Evolutionary conservation across 306 rosid genomes (phyloP), one percentile per base, ranked within the genome.

Genomic region (Quercus gilva): DNA sequence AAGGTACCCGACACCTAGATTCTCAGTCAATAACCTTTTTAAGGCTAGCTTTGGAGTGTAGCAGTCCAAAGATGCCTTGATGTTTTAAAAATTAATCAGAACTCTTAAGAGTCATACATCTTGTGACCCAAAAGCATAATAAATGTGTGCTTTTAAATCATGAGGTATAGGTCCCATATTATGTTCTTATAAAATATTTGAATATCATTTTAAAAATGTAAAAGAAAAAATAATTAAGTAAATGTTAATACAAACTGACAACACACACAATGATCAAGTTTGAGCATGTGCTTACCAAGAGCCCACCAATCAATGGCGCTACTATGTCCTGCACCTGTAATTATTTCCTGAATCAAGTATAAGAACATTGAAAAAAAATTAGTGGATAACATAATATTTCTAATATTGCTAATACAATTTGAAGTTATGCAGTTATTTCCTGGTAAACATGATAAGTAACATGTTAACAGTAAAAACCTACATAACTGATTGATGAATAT

Each of bases 231-330:
- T 10, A 80, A 74, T 64, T 19, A 29, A 5, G 35, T 31, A 31
- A 31, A 31, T 31, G 35, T 31, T 31, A 31, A 31, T 31, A 31
- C 5, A 5, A 26, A 65, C 49, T 6, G 23, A 7, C 45, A 31
- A 65, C 8, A 31, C 71, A 29, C 49, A 17, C 7, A 65, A 29
- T 19, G 13, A 25, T 55, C 61, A 76, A 25, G 61, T 61, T 68
- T 28, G 65, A 73, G 57, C 59, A 79, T 58, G 74, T 65, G 76
- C 89, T 87, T 88, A 95, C 99, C 99, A 72, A 95, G 86, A 71
- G 99, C 89, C 99, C 99, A 95, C 99, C 99, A 95, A 81, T 95
- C 99, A 61, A 95, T 90, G 31, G 96, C 93, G 73, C 99, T 91
- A 69, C 89, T 77, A 79, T 95, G 99, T 89, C 92, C 88, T 26